Evolutionary conservation across 1,284 basidiomycete species (phyloP).

Genomic region (Ganoderma leucocontextum): DNA sequence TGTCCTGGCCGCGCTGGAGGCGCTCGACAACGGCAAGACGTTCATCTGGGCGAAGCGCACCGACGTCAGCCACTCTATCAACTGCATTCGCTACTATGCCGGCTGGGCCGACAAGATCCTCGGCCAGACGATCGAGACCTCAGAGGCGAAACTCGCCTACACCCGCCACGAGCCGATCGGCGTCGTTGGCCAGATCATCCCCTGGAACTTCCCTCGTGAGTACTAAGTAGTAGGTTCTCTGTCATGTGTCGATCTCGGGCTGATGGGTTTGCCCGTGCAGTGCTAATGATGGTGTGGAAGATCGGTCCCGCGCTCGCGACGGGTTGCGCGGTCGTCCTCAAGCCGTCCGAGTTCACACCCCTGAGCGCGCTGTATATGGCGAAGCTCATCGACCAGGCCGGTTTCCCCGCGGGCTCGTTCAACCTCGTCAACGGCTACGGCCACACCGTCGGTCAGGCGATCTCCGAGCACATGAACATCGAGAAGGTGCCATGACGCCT

Average conservation of each 20-base stretch:
- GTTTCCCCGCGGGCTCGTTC: slow-evolving; percentile 76
- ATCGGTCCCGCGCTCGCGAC: slow-evolving; percentile 86
- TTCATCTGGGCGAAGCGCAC: slow-evolving; percentile 76
- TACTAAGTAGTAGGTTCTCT: slow-evolving; percentile 3
- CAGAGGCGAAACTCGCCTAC: slow-evolving; percentile 77
- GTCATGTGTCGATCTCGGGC: neutral
- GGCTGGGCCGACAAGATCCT: slow-evolving; percentile 90
- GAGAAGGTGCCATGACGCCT: slow-evolving; percentile 51
- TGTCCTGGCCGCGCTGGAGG: slow-evolving; percentile 80
- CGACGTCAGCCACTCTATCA: slow-evolving; percentile 78
- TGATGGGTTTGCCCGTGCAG: slow-evolving; percentile 40
- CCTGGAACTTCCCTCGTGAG: slow-evolving; percentile 79
- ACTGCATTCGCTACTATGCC: slow-evolving; percentile 75
- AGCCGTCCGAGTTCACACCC: slow-evolving; percentile 93
- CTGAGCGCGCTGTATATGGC: slow-evolving; percentile 76
- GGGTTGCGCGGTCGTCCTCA: slow-evolving; percentile 86
- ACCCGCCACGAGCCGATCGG: slow-evolving; percentile 95
- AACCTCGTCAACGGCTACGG: slow-evolving; percentile 78
- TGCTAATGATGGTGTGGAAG: slow-evolving; percentile 85
- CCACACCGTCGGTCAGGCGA: slow-evolving; percentile 69
- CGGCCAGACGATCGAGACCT: slow-evolving; percentile 84
- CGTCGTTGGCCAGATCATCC: slow-evolving; percentile 89
- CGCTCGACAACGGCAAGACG: slow-evolving; percentile 81
- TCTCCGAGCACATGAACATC: slow-evolving; percentile 69
- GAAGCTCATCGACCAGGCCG: slow-evolving; percentile 58